phyloP scores from a whole-genome alignment of 805 yeast species.

The Blastobotrys chiropterorum region DNA sequence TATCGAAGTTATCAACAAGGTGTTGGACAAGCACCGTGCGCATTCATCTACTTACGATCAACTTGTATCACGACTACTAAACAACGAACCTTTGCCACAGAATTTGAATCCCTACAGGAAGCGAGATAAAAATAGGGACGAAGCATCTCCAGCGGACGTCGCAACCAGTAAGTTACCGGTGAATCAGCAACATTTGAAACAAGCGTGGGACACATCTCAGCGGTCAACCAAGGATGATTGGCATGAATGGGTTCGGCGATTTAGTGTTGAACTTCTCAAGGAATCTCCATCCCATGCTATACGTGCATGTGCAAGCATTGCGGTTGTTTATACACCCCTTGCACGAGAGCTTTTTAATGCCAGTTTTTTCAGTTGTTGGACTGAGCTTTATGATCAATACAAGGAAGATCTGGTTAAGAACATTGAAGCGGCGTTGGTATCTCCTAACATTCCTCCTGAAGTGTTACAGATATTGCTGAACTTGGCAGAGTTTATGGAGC shows the following conservation, averaged over 20 bases:
- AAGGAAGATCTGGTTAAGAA: conserved; percentile 86
- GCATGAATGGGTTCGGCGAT: conserved; percentile 93
- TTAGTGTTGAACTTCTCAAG: conserved; percentile 77
- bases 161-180: conserved; percentile 70
- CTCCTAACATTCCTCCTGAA: conserved; percentile 92
- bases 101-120: conserved; percentile 46
- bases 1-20: conserved; percentile 70
- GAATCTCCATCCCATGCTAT: conserved; percentile 94
- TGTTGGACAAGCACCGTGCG: conserved; percentile 52
- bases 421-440: conserved; percentile 77
- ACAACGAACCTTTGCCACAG: conserved; percentile 82
- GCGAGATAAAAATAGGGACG: conserved; percentile 47
- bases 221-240: conserved; percentile 91
- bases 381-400: conserved; percentile 78
- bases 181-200: conserved; percentile 56
- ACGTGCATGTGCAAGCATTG: conserved; percentile 86
- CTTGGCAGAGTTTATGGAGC: conserved; percentile 94
- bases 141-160: conserved; percentile 57
- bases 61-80: conserved; percentile 66
- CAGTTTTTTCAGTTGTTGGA: conserved; percentile 94
- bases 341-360: conserved; percentile 91
- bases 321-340: conserved; percentile 78
- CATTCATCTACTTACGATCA: conserved; percentile 75
- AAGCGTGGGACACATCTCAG: conserved; percentile 89
- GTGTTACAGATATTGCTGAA: conserved; percentile 85